A percentile compares a stretch with the other conserved stretches of the same genome.
Evolutionary conservation across 176 grass and related monocot genomes (phyloP).

Genomic region (Oryza punctata): DNA sequence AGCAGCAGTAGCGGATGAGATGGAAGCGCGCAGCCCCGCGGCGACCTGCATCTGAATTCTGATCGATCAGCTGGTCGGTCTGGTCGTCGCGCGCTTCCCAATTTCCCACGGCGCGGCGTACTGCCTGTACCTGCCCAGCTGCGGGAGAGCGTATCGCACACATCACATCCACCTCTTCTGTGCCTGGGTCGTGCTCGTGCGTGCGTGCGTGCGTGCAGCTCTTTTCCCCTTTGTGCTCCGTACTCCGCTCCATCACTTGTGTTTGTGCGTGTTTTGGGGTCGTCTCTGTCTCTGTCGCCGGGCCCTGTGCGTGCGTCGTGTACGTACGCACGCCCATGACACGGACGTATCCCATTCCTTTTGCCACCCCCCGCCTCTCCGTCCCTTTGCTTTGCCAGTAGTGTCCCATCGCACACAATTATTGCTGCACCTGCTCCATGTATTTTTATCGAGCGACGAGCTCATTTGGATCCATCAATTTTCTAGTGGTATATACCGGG

Average conservation of each 20-base stretch:
- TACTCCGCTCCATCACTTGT: too few relatives aligned
- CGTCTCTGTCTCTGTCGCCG: background rate
- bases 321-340: conserved; percentile 12
- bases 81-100: conserved; percentile 26
- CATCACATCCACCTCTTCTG: conserved; percentile 27
- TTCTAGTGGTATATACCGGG: background rate
- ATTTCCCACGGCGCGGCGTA: background rate
- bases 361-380: background rate
- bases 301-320: conserved; percentile 16
- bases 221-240: too few relatives aligned
- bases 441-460: too few relatives aligned
- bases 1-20: background rate
- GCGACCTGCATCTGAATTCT: too few relatives aligned
- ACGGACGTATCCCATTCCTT: background rate
- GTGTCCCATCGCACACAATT: background rate
- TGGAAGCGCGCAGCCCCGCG: background rate
- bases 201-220: background rate
- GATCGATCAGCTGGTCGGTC: too few relatives aligned
- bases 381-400: background rate
- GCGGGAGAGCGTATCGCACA: conserved; percentile 21
- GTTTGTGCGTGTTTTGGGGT: background rate
- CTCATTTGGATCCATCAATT: too few relatives aligned
- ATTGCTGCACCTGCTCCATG: background rate
- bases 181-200: background rate
- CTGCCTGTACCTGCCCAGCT: background rate